These are phyloP conservation scores for Mikania micrantha DNA, from an alignment of 129 eudicot genomes.

Conservation along the genomic window DNA sequence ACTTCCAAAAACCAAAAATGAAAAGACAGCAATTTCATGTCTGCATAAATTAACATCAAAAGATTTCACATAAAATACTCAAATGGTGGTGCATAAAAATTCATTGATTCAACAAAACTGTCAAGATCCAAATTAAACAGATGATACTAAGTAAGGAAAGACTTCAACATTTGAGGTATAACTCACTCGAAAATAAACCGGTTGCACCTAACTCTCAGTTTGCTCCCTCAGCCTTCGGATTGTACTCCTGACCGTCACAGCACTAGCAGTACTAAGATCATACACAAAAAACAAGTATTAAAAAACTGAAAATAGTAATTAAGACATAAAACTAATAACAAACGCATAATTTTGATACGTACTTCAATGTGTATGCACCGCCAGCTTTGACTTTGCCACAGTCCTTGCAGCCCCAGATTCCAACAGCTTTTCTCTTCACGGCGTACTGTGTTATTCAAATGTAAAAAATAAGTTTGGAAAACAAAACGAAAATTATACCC, in stretches of 20 bases:
- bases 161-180: constrained; percentile 3
- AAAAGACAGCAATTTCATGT: background rate
- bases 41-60: background rate
- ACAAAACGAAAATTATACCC: no score
- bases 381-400: constrained; percentile 98
- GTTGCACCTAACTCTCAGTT: constrained; percentile 52
- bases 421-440: constrained; percentile 94
- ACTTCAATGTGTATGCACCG: constrained; percentile 96
- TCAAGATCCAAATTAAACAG: constrained; percentile 5
- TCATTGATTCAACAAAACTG: no score
- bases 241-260: constrained; percentile 93
- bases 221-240: constrained; percentile 93
- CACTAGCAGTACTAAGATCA: constrained; percentile 74
- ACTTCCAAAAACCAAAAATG: no score
- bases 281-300: background rate
- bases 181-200: background rate
- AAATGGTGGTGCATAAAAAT: no score
- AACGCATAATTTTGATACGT: background rate
- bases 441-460: constrained; percentile 64
- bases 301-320: background rate
- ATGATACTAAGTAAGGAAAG: background rate
- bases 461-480: no score
- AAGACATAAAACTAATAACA: background rate
- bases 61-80: constrained; percentile 10
- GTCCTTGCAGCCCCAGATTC: constrained; percentile 98